Conservation (phyloP, 2,329 filamentous ascomycete species). For the Fusarium cyanostomum region DNA sequence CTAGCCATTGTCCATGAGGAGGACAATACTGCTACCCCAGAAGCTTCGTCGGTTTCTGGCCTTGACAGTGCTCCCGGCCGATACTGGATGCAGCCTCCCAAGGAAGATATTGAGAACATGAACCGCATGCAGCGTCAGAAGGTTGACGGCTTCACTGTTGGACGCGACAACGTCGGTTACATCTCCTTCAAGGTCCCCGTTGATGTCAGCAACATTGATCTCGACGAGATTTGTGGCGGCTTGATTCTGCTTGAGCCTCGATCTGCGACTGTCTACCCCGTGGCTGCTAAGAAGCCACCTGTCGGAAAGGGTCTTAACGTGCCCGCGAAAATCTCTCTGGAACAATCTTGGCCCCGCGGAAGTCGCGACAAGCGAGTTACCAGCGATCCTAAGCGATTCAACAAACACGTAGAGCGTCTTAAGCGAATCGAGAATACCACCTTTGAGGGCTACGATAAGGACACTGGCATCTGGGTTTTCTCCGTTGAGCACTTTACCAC, state of each 20-base stretch:
- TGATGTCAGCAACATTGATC: conserved; percentile 80
- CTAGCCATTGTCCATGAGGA: conserved; percentile 83
- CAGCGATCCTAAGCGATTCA: conserved; percentile 69
- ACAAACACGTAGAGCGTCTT: conserved; percentile 85
- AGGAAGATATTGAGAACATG: conserved; percentile 81
- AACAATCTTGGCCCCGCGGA: conserved; percentile 89
- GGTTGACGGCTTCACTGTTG: conserved; percentile 80
- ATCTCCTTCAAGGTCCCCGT: conserved; percentile 85
- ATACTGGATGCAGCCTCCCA: conserved; percentile 87
- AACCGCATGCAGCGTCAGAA: conserved; percentile 80
- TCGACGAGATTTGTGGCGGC: conserved; percentile 80
- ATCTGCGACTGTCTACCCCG: conserved; percentile 87
- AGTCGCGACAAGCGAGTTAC: conserved; percentile 65
- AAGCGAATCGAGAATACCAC: conserved; percentile 81
- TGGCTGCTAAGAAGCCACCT: conserved; percentile 79
- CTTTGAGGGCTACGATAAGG: conserved; percentile 81
- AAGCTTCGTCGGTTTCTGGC: conserved; percentile 34
- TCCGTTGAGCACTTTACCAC: conserved; percentile 96
- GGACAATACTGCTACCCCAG: conserved; percentile 50
- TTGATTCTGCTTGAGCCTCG: conserved; percentile 82
- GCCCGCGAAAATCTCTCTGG: conserved; percentile 84
- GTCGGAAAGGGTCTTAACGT: conserved; percentile 92
- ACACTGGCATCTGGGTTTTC: conserved; percentile 90
- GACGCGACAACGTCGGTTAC: conserved; percentile 81
- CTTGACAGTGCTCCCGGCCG: conserved; percentile 69